These are phyloP conservation scores for Cicer bijugum DNA, from an alignment of 306 rosid species.

Conservation along the genomic window DNA sequence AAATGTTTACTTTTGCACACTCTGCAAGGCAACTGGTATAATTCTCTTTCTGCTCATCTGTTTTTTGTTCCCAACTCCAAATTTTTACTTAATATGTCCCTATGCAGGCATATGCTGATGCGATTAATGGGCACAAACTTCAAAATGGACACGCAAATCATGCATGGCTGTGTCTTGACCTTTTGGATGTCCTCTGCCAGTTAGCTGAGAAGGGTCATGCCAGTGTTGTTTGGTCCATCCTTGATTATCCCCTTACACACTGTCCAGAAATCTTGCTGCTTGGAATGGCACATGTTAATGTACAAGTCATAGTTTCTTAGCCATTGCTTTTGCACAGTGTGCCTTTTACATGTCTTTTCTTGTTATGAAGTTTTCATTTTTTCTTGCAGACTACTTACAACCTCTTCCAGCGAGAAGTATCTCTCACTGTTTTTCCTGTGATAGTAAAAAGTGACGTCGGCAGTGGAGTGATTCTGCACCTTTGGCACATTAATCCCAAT, in stretches of 20 bases:
- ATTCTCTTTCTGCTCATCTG: slow-evolving; percentile 34
- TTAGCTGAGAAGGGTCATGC: slow-evolving; percentile 97
- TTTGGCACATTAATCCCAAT: slow-evolving; percentile 81
- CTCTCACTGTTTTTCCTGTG: slow-evolving; percentile 67
- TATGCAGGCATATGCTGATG: slow-evolving; percentile 77
- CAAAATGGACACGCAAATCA: slow-evolving; percentile 84
- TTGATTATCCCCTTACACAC: slow-evolving; percentile 83
- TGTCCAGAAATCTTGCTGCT: slow-evolving; percentile 94
- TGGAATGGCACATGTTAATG: slow-evolving; percentile 83
- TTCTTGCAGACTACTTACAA: slow-evolving; percentile 86
- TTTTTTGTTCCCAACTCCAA: slow-evolving; percentile 30
- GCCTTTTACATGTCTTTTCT: slow-evolving; percentile 10
- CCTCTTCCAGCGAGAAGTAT: slow-evolving; percentile 85
- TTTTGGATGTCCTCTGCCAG: slow-evolving; percentile 79
- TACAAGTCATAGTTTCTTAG: slow-evolving; percentile 44
- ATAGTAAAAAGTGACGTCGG: slow-evolving; percentile 62
- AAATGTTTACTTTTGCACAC: slow-evolving; percentile 83
- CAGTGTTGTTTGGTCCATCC: slow-evolving; percentile 71
- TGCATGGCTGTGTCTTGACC: slow-evolving; percentile 90
- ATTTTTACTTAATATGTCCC: slow-evolving; percentile 20
- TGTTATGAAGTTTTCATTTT: slow-evolving; percentile 39
- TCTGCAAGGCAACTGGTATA: slow-evolving; percentile 82
- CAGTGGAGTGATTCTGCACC: slow-evolving; percentile 70
- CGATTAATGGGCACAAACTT: slow-evolving; percentile 72
- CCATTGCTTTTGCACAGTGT: slow-evolving; percentile 6